Base-by-base conservation (phyloP, 345 rosid genomes). In the Limnanthes douglasii region DNA sequence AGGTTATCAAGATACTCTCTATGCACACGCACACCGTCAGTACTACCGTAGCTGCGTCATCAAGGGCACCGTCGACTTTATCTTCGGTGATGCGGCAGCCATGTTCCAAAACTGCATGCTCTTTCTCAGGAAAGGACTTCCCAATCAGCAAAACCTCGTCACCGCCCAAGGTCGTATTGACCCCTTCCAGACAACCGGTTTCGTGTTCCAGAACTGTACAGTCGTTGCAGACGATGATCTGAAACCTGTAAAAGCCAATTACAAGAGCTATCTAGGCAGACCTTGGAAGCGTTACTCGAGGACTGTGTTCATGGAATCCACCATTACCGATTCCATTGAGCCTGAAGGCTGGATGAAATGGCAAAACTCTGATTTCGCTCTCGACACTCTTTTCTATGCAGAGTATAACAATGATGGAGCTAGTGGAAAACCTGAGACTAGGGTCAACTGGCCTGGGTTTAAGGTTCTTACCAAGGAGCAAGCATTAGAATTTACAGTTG, bases 71-170 rank as follows among this genome's bases (percentile, higher is more conserved):
- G 34, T 76, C 1, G 97, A 88, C 31, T 78, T 88, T 66, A 78
- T 88, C 35, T 83, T 88, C 3, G 97, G 97, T 0, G 97, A 88
- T 10, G 93, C 97, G 0, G 52, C 90, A 0, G 83, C 81, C 0
- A 22, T 88, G 25, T 72, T 88, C 41, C 97, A 88, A 39, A 83
- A 79, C 65, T 83, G 93, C 39, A 37, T 44, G 39, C 65, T 88
- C 22, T 31, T 48, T 2, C 53, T 74, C 11, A 53, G 81, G 45
- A 88, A 76, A 54, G 84, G 86, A 2, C 17, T 52, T 21, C 52
- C 44, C 0, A 64, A 61, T 19, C 80, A 88, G 38, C 52, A 65
- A 48, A 79, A 64, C 62, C 60, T 62, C 3, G 60, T 88, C 11
- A 73, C 86, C 1, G 80, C 86, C 0, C 93, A 79, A 20, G 90